Base-by-base conservation (phyloP, 768 basidiomycete genomes). In the Lactarius vividus region DNA sequence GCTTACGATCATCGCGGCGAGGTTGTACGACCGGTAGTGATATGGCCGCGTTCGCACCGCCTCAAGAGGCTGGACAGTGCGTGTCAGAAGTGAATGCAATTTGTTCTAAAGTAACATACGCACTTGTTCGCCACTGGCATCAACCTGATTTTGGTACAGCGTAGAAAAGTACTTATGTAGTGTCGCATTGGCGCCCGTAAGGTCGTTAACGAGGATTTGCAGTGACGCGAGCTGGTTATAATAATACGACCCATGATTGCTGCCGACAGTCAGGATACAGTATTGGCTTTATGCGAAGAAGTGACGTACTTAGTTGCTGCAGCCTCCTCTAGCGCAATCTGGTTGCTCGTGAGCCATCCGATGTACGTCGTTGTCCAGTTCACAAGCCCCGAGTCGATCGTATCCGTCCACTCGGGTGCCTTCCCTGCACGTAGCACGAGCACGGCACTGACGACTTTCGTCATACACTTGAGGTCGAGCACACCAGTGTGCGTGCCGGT, bases 1-100 rank as follows among this genome's bases (percentile, higher is more conserved):
- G n/a, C 68, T n/a, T 70, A 75, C 74, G 44, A 74, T 66, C 69
- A 78, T 71, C 6, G 77, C 77, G 18, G 70, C 73, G 13, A 77
- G 69, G 60, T 78, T 78, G 69, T 74, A 78, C 2, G 65, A 60
- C 18, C 76, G 71, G 66, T 78, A 78, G 62, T 78, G 77, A 67
- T 68, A 76, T 8, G 76, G 74, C 13, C 69, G 68, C 13, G 75
- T 77, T 39, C 76, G 71, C 9, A 33, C 65, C 10, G 74, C 66
- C 64, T 78, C 77, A 15, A 73, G 56, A n/a, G 77, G 77, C 74
- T 77, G 23, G 58, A 71, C 62, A 10, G 63, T 68, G 67, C 76
- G 73, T 10, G 74, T 69, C 42, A 77, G 59, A 31, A n/a, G 18
- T 20, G 18, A 23, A 31, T 26, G 13, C 5, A 26, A 1, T 7